Evolutionary conservation across 352 stramenopile genomes (phyloP), one percentile per base, ranked within the genome.

Genomic region (Hyaloperonospora brassicae): DNA sequence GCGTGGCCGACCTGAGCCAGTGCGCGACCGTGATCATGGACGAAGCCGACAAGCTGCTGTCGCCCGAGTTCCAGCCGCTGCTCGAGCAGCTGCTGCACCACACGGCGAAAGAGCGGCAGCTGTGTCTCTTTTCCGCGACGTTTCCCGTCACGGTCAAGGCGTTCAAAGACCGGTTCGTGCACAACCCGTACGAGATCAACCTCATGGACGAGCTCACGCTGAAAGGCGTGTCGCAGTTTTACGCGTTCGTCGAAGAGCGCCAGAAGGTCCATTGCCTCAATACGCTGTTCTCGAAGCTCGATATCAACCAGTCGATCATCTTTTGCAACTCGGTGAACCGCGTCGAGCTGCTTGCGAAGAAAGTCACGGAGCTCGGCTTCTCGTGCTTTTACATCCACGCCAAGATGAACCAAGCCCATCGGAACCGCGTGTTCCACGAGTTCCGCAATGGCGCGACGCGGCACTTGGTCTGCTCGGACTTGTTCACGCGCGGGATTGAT

Each of bases 321-420:
- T 99, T 99, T 65, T 99, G 96, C 72, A 99, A 99, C 77, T 98
- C 93, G 56, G 96, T 99, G 44, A 98, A 98, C 68, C 95, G 97
- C 47, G 97, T 99, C 9, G 97, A 99, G 72, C 73, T 99, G 41
- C 73, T 99, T 12, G 96, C 97, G 27, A 99, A 99, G 75, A 99
- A 99, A 71, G 98, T 99, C 44, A 99, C 96, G 5, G 95, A 99
- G 70, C 77, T 99, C 21, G 97, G 97, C 13, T 99, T 98, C 68
- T 98, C 93, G 45, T 99, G 97, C 79, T 99, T 98, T 68, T 99
- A 99, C 70, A 99, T 99, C 73, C 97, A 99, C 72, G 95, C 97
- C 52, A 98, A 98, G 72, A 99, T 99, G 97, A 97, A 98, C 66
- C 97, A 99, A 73, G 87, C 93, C 14, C 97, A 99, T 62, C 89